These are phyloP conservation scores for Mangifera indica DNA, from an alignment of 345 rosid genomes.

Conservation along the genomic window DNA sequence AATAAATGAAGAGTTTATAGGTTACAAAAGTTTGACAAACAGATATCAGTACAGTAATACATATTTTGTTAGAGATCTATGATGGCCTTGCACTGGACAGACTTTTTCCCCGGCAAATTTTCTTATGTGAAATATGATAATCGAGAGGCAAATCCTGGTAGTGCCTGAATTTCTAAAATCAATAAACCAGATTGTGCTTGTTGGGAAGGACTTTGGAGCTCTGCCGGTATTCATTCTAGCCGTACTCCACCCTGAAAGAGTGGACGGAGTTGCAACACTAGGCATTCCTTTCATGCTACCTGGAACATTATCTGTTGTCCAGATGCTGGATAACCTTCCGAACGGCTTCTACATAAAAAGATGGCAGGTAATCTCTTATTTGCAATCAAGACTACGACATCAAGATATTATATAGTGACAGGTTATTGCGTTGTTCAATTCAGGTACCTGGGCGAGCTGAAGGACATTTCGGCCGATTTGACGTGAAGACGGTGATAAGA, in stretches of 20 bases:
- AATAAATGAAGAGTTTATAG: no score
- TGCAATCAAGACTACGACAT: not conserved
- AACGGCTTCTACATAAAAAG: slow-evolving; percentile 37
- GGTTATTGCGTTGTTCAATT: no score
- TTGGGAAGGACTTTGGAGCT: slow-evolving; percentile 49
- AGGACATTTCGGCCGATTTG: slow-evolving; percentile 49
- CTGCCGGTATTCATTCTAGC: slow-evolving; percentile 29
- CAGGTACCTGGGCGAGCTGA: slow-evolving; percentile 51
- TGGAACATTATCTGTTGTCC: slow-evolving; percentile 19
- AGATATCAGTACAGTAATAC: no score
- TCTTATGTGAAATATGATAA: no score
- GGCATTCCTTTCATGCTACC: slow-evolving; percentile 42
- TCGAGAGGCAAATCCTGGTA: no score
- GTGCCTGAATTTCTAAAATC: no score
- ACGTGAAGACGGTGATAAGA: slow-evolving; percentile 41
- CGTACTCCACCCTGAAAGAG: slow-evolving; percentile 29
- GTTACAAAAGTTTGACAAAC: no score
- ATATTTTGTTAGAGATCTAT: no score
- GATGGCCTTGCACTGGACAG: no score
- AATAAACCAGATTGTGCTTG: slow-evolving; percentile 32
- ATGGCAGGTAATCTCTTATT: slow-evolving; percentile 35
- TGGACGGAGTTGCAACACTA: slow-evolving; percentile 32
- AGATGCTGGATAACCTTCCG: slow-evolving; percentile 25
- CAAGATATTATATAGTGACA: no score
- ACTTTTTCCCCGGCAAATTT: no score